phyloP scores from a whole-genome alignment of 2,329 filamentous ascomycete genomes.

The Colletotrichum zoysiae region DNA sequence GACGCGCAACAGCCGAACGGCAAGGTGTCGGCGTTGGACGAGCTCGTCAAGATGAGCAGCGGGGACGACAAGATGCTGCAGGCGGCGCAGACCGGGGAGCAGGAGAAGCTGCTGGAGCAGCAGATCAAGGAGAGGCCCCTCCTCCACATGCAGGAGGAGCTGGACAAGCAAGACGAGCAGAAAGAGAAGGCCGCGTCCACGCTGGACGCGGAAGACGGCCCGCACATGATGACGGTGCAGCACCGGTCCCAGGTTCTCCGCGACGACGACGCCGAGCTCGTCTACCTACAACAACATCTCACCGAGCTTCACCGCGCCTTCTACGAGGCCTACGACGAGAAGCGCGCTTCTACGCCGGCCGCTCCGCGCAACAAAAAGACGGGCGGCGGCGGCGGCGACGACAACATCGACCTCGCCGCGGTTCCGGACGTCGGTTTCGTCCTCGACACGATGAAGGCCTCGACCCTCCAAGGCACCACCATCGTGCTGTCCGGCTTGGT shows the following conservation, averaged over 20 bases:
- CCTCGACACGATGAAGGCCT: constrained; percentile 84
- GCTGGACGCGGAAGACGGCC: constrained; percentile 57
- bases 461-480: constrained; percentile 79
- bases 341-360: constrained; percentile 49
- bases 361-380: constrained; percentile 42
- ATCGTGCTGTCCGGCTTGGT: constrained; percentile 94
- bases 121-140: constrained; percentile 91
- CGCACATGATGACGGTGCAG: constrained; percentile 33
- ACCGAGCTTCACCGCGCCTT: constrained; percentile 82
- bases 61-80: constrained; percentile 76
- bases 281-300: constrained; percentile 81
- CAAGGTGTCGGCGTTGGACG: constrained; percentile 69
- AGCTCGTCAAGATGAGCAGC: constrained; percentile 81
- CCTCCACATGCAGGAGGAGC: constrained; percentile 89
- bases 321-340: constrained; percentile 83
- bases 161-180: constrained; percentile 86
- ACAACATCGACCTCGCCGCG: constrained; percentile 60
- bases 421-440: constrained; percentile 89
- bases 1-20: constrained; percentile 29
- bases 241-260: constrained; percentile 80
- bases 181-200: constrained; percentile 62
- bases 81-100: constrained; percentile 83
- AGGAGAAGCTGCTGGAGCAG: constrained; percentile 87
- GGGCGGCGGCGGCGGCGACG: constrained; percentile 57
- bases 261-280: constrained; percentile 88